Evolutionary conservation across 208 protist species (phyloP), one percentile per base, ranked within the genome.

Genomic region (Naegleria gruberi): DNA sequence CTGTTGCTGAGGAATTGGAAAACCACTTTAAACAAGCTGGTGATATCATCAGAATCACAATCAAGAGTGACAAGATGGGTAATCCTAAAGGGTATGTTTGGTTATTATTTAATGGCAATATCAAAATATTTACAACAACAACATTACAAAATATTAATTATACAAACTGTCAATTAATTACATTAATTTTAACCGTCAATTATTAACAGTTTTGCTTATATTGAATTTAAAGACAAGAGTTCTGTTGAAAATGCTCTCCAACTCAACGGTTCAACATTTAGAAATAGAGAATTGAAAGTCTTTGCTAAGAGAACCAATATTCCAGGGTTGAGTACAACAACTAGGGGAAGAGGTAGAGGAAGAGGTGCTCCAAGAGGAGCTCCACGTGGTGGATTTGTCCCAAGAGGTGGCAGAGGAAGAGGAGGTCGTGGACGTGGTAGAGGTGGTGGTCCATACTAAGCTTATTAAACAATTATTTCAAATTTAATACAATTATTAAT

Each of bases 1-100:
- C 96, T 81, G 97, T 94, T 26, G 95, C 97, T 73, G 95, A 95
- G 19, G 97, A 98, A 82, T 90, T 98, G 19, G 95, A 97, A 87
- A 92, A 95, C 86, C 97, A 98, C 91, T 98, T 98, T 90, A 91
- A 90, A 65, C 89, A 93, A 44, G 97, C 95, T 91, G 97, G 97
- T 12, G 91, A 95, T 42, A 96, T 98, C 88, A 93, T 93, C 41
- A 95, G 96, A 23, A 92, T 98, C 12, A 98, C 96, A 37, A 95
- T 98, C 88, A 92, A 98, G 87, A 94, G 94, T 73, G 96, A 98
- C 91, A 95, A 94, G 40, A 95, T 92, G 90, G 94, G 96, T 19
- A 94, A 97, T 88, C 96, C 95, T 12, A 98, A 98, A 91, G 97
- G 97, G 82, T 92, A 90, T 37, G 45, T 82, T 26, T 82, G 5